Evolutionary conservation across 2,329 filamentous ascomycete genomes (phyloP).

Genomic region (Scedosporium minutisporum): DNA sequence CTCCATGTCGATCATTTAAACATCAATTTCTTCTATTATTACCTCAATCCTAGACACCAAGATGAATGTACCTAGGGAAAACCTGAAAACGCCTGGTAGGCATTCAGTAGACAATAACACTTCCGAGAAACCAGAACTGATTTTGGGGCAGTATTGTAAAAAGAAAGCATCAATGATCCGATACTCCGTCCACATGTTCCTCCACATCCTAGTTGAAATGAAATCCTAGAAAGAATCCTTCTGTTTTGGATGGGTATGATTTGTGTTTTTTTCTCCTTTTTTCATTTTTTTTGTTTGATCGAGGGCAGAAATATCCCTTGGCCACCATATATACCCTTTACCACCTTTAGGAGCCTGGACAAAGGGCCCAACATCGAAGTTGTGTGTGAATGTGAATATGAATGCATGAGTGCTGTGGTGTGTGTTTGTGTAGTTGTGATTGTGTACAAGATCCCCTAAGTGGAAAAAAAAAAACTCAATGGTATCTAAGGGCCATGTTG

Average conservation of each 20-base stretch:
- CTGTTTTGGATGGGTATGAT: too few species aligned
- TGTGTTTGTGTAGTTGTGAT: too few species aligned
- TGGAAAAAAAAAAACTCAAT: not conserved
- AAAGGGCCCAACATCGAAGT: not conserved
- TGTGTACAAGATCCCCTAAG: too few species aligned
- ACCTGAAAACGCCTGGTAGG: not conserved
- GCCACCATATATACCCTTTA: conserved; percentile 3
- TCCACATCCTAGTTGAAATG: too few species aligned
- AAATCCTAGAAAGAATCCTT: not conserved
- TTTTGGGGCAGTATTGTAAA: not conserved
- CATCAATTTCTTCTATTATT: not conserved
- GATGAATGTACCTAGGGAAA: not conserved
- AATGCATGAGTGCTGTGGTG: not conserved
- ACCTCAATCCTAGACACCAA: not conserved
- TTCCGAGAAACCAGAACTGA: not conserved
- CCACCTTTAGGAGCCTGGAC: not conserved
- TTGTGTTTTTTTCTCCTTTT: not conserved
- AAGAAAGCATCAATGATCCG: not conserved
- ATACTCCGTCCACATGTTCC: not conserved
- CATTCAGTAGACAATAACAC: not conserved
- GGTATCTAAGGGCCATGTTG: not conserved
- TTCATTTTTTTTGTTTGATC: not conserved
- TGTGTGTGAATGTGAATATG: not conserved
- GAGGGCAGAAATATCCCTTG: not conserved
- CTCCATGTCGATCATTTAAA: not conserved